phyloP scores from a whole-genome alignment of 2,329 filamentous ascomycete species.

The Penicillium paneum region DNA sequence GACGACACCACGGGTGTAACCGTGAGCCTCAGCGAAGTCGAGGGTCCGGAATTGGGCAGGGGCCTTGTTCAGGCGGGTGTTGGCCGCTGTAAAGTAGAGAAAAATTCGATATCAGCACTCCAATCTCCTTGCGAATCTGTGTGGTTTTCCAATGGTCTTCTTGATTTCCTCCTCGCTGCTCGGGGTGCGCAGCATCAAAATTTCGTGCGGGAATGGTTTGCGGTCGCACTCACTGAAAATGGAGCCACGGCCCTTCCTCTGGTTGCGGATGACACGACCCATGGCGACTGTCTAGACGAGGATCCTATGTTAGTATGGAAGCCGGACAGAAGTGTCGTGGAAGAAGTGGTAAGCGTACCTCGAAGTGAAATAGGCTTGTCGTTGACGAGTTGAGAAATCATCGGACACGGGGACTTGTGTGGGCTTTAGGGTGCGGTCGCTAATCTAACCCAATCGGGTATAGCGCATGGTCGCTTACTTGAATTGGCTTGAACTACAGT shows the following conservation, averaged over 20 bases:
- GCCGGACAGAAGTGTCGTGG: conserved; percentile 25
- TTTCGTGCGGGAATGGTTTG: conserved; percentile 22
- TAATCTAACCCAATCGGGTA: conserved; percentile 42
- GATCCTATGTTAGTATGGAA: conserved; percentile 37
- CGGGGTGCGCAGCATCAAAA: conserved; percentile 12
- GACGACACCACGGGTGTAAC: conserved; percentile 94
- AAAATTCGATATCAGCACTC: conserved; percentile 35
- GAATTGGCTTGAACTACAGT: conserved; percentile 1
- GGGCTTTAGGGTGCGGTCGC: conserved; percentile 47
- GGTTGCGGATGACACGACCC: conserved; percentile 74
- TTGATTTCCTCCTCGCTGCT: conserved; percentile 15
- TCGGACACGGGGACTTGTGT: conserved; percentile 40
- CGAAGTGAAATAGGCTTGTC: conserved; percentile 45
- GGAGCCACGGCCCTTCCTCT: conserved; percentile 73
- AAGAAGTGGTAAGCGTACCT: conserved; percentile 41
- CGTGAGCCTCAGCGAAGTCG: conserved; percentile 95
- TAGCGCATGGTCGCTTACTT: conserved; percentile 28
- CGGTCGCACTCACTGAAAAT: conserved; percentile 66
- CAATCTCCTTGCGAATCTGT: conserved; percentile 12
- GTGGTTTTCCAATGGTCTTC: conserved; percentile 5
- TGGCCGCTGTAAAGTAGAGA: conserved; percentile 57
- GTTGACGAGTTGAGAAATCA: conserved; percentile 43
- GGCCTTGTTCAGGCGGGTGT: conserved; percentile 91
- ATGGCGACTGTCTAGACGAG: conserved; percentile 45
- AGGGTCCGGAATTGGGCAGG: conserved; percentile 94